A percentile compares a stretch with the other conserved stretches of the same genome.
phyloP scores from a whole-genome alignment of 2,329 filamentous ascomycete species.

The Beauveria sp. region DNA sequence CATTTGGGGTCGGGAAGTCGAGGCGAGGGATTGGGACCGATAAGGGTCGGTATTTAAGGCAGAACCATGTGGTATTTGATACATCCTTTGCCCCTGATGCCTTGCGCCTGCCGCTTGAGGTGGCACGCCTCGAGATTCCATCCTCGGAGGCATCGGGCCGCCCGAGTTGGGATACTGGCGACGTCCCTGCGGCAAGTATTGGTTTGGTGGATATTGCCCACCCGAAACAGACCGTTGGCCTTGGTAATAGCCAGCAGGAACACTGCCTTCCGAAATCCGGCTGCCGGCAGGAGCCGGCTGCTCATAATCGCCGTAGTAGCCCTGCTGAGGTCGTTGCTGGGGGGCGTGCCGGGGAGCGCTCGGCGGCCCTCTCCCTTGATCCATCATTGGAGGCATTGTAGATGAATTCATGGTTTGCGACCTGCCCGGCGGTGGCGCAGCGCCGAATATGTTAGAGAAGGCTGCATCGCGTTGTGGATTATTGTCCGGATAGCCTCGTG shows the following conservation, averaged over 20 bases:
- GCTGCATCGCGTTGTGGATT: slow-evolving; percentile 81
- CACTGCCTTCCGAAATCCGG: slow-evolving; percentile 33
- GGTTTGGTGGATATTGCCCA: slow-evolving; percentile 31
- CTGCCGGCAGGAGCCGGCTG: slow-evolving; percentile 20
- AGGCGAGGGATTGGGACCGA: slow-evolving; percentile 87
- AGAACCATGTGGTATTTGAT: slow-evolving; percentile 55
- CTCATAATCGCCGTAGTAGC: slow-evolving; percentile 28
- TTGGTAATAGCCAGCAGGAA: slow-evolving; percentile 45
- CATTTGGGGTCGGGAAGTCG: slow-evolving; percentile 62
- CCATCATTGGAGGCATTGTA: slow-evolving; percentile 42
- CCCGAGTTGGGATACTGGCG: slow-evolving; percentile 37
- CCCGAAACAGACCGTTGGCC: slow-evolving; percentile 44
- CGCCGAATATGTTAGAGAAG: slow-evolving; percentile 93
- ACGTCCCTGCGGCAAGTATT: slow-evolving; percentile 42
- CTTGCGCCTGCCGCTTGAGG: slow-evolving; percentile 31
- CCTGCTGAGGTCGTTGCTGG: slow-evolving; percentile 40
- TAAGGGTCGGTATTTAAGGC: slow-evolving; percentile 80
- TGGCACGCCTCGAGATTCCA: slow-evolving; percentile 52
- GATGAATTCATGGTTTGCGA: slow-evolving; percentile 94
- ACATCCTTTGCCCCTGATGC: slow-evolving; percentile 49
- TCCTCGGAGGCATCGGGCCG: slow-evolving; percentile 50
- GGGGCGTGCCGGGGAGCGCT: slow-evolving; percentile 55
- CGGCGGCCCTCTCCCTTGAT: slow-evolving; percentile 46
- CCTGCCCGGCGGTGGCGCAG: slow-evolving; percentile 74
- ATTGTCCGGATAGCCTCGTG: slow-evolving; percentile 43